Evolutionary conservation across 495 filamentous ascomycete species (phyloP).

Genomic region (Lasiosphaeriaceae sp.): DNA sequence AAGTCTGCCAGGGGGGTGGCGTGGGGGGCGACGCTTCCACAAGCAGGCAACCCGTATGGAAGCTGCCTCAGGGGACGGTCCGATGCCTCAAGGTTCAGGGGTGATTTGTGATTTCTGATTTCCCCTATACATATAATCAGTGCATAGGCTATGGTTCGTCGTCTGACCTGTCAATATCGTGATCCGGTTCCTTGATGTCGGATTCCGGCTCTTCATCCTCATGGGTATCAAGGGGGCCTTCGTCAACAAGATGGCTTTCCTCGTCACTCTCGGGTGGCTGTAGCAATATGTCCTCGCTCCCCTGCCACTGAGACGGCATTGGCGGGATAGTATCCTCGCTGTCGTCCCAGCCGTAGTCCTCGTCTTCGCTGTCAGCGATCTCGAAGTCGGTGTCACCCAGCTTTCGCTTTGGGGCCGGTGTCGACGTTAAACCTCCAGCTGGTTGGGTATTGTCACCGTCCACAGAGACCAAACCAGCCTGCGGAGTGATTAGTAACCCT

Average conservation of each 20-base stretch:
- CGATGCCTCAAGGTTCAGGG: background rate
- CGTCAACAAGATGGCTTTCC: constrained; percentile 9
- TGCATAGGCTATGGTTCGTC: too few species aligned
- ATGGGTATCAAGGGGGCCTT: background rate
- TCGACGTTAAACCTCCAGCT: constrained; percentile 25
- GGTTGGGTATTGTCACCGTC: constrained; percentile 21
- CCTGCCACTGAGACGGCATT: constrained; percentile 50
- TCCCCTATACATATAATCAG: background rate
- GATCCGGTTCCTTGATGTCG: background rate
- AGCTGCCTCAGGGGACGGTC: background rate
- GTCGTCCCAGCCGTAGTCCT: constrained; percentile 49
- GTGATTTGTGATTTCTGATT: background rate
- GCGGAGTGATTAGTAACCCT: constrained; percentile 7
- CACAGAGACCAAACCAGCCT: constrained; percentile 26
- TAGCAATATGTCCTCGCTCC: constrained; percentile 48
- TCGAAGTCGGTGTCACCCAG: constrained; percentile 41
- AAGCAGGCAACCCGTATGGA: background rate
- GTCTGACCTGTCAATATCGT: background rate
- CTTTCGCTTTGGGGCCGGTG: constrained; percentile 40
- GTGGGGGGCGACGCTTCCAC: background rate
- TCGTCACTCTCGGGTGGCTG: constrained; percentile 27
- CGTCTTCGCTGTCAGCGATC: constrained; percentile 48
- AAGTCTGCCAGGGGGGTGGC: background rate
- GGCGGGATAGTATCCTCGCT: constrained; percentile 42
- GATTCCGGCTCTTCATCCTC: background rate